Conservation (phyloP, 78 protist genomes). For the Cyanophora paradoxa region DNA sequence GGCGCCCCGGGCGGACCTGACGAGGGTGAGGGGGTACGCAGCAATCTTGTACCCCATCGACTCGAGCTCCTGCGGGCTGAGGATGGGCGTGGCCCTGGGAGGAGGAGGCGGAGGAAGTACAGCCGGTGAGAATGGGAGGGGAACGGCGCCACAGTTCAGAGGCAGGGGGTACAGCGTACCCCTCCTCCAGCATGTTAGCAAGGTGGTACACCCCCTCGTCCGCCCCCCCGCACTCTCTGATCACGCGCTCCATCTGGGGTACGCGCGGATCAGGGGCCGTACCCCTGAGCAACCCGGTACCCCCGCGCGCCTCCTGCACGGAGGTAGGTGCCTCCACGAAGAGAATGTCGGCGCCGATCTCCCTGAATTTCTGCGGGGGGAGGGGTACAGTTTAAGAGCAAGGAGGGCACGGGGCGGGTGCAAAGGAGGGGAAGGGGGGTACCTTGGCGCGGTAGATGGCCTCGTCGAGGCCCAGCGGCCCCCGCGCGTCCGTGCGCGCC, state of each 20-base stretch:
- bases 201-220: too few relatives aligned
- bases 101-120: background rate
- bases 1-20: slow-evolving; percentile 1
- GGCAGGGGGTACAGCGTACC: background rate
- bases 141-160: too few relatives aligned
- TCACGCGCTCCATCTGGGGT: too few relatives aligned
- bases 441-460: too few relatives aligned
- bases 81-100: background rate
- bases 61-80: background rate
- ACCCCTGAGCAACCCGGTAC: too few relatives aligned
- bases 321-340: slow-evolving; percentile 27
- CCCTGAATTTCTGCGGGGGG: too few relatives aligned
- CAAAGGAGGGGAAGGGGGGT: too few relatives aligned
- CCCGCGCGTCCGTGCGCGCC: slow-evolving; percentile 40
- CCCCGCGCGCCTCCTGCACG: slow-evolving; percentile 21
- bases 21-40: slow-evolving; percentile 25
- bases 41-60: slow-evolving; percentile 18
- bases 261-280: too few relatives aligned
- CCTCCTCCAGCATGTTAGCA: slow-evolving; percentile 24
- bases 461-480: slow-evolving; percentile 1
- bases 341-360: slow-evolving; percentile 24
- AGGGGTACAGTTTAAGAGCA: too few relatives aligned
- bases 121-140: too few relatives aligned
- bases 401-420: too few relatives aligned
- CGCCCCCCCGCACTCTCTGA: too few relatives aligned